Evolutionary conservation across 768 basidiomycete species (phyloP).

Genomic region (Xerocomellus dryophilus): DNA sequence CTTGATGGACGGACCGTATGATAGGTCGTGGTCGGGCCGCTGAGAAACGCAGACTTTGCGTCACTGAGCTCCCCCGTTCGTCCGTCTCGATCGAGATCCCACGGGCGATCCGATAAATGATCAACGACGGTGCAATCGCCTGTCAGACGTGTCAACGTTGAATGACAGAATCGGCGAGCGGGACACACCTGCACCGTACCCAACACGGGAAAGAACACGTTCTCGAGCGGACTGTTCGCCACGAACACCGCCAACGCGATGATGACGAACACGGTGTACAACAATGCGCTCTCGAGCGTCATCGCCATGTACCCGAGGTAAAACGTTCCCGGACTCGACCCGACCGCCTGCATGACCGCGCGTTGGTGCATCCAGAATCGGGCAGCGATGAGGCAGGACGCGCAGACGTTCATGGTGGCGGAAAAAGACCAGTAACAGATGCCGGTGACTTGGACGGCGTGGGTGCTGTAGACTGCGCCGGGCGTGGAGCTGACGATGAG

Average conservation of each 20-base stretch:
- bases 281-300: conserved; percentile 24
- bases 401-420: conserved; percentile 13
- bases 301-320: conserved; percentile 26
- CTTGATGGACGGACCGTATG: background rate
- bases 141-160: background rate
- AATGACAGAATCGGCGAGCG: no score
- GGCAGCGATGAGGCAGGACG: conserved; percentile 12
- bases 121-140: conserved; percentile 20
- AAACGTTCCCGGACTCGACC: conserved; percentile 13
- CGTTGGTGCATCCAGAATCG: conserved; percentile 22
- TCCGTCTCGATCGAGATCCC: conserved; percentile 23
- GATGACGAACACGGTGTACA: conserved; percentile 16
- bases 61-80: background rate
- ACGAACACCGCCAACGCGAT: conserved; percentile 13
- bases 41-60: conserved; percentile 14
- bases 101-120: conserved; percentile 20
- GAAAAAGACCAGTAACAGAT: conserved; percentile 16
- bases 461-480: conserved; percentile 17
- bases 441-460: conserved; percentile 14
- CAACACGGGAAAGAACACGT: conserved; percentile 23
- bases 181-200: conserved; percentile 24
- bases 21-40: background rate
- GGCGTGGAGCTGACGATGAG: conserved; percentile 13
- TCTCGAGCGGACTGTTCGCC: conserved; percentile 22
- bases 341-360: conserved; percentile 7